phyloP scores from a whole-genome alignment of 2,329 filamentous ascomycete species.

The Lachnellula subtilissima region DNA sequence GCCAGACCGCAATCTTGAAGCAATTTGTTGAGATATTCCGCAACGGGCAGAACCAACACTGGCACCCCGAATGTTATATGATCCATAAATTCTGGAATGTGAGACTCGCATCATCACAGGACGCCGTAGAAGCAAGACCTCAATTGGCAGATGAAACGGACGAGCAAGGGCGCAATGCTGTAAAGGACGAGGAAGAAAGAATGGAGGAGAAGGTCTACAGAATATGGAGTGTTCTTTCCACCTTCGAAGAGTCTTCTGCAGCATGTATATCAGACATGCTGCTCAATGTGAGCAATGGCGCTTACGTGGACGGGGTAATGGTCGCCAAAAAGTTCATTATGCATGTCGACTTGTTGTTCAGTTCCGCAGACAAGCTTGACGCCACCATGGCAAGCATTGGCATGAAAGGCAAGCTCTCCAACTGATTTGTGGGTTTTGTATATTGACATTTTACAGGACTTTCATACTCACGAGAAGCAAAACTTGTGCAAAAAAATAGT shows the following conservation, averaged over 20 bases:
- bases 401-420: conserved; percentile 63
- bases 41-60: conserved; percentile 97
- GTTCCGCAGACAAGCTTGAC: conserved; percentile 81
- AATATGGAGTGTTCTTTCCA: conserved; percentile 96
- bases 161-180: conserved; percentile 65
- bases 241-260: conserved; percentile 95
- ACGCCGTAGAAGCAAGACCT: conserved; percentile 40
- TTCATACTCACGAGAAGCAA: conserved; percentile 92
- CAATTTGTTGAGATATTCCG: conserved; percentile 99
- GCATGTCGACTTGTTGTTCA: conserved; percentile 90
- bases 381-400: conserved; percentile 61
- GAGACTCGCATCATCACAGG: conserved; percentile 52
- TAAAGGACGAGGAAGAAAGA: conserved; percentile 81
- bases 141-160: conserved; percentile 49
- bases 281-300: conserved; percentile 94
- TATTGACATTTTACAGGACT: conserved; percentile 51
- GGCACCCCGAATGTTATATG: conserved; percentile 99
- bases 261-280: conserved; percentile 99
- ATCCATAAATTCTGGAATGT: conserved; percentile 99
- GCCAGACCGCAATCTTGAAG: conserved; percentile 94
- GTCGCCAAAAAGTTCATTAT: conserved; percentile 95
- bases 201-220: conserved; percentile 98
- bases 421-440: not conserved
- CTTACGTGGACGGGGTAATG: conserved; percentile 90
- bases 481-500: conserved; percentile 99